These are phyloP conservation scores for Sporisorium exsertum DNA, from an alignment of 1,284 basidiomycete species.

Conservation along the genomic window DNA sequence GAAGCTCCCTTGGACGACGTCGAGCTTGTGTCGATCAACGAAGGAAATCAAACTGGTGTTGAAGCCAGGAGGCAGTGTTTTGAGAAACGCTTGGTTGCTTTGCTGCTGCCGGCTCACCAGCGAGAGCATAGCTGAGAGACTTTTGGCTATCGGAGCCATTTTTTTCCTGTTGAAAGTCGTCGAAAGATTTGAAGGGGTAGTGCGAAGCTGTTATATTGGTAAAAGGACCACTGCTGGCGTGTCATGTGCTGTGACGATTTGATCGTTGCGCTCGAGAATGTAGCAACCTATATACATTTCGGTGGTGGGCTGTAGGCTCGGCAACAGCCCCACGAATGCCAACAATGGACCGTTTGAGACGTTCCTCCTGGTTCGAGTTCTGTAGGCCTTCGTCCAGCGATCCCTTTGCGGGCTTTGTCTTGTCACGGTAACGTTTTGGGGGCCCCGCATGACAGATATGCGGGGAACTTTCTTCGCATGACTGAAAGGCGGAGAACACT, in stretches of 20 bases:
- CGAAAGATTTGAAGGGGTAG: neutral
- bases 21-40: slow-evolving; percentile 1
- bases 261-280: neutral
- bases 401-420: no score
- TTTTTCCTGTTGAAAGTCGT: no score
- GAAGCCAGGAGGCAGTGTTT: neutral
- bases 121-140: neutral
- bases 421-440: no score
- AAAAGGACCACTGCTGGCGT: no score
- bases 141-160: neutral
- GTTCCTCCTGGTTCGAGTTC: neutral
- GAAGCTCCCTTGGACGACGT: neutral
- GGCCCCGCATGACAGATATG: neutral
- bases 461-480: neutral
- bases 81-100: neutral
- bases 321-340: neutral
- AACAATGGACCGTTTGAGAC: neutral
- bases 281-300: neutral
- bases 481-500: neutral
- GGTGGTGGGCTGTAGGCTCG: neutral
- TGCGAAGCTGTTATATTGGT: no score
- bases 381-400: neutral
- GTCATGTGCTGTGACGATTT: neutral
- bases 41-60: neutral
- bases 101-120: neutral